Evolutionary conservation across 2,329 filamentous ascomycete genomes (phyloP), one percentile per base, ranked within the genome.

Genomic region (Aspergillus uvarum): DNA sequence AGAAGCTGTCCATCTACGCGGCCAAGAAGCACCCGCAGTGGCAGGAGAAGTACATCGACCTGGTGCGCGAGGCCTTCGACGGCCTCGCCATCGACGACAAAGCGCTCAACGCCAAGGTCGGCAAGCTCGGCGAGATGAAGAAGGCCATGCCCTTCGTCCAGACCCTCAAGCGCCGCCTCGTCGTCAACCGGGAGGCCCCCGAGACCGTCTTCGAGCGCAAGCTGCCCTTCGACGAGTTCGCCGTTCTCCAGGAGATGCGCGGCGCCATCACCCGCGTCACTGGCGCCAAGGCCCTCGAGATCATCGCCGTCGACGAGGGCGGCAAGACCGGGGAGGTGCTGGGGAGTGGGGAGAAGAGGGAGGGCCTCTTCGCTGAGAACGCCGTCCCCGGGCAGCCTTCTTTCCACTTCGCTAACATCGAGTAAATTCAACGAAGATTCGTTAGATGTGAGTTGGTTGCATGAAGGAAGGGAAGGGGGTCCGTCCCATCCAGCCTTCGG

Each of bases 91-190:
- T 90, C 65, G 88, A 96, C 72, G 91, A 96, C 74, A 96, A 96
- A 81, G 87, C 86, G 59, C 81, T 97, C 51, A 90, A 87, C 70
- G 87, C 87, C 66, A 85, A 87, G 72, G 88, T 97, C 59, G 87
- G 87, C 67, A 96, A 96, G 82, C 83, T 92, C 72, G 87, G 87
- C 48, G 77, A 79, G 65, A 92, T 92, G 84, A 99, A 98, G 86
- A 95, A 96, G 80, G 94, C 92, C 2, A 98, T 98, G 94, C 95
- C 95, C 0, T 98, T 97, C 72, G 88, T 97, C 53, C 93, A 98
- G 79, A 79, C 76, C 6, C 81, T 98, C 61, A 97, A 97, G 88
- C 90, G 86, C 76, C 87, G 91, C 55, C 84, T 99, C 58, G 82
- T 92, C 59, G 73, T 74, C 42, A 82, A 83, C 53, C 89, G 90